Base-by-base conservation (phyloP, 1,284 basidiomycete genomes). In the Malassezia slooffiae region DNA sequence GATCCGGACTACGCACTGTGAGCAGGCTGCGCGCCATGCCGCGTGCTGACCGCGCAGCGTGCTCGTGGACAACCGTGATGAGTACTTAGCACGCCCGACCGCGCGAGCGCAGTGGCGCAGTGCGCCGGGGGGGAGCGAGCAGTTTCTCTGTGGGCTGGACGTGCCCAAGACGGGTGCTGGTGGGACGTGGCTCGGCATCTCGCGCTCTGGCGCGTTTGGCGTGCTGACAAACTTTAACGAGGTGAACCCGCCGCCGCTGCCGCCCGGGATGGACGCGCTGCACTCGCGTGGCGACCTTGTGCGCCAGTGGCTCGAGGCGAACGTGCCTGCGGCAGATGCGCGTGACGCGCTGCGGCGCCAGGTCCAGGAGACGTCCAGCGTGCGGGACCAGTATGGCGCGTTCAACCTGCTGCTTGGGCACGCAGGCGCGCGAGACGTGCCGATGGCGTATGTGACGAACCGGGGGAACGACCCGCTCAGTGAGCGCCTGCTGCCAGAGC, bases 1-100 rank as follows among this genome's bases (percentile, higher is more conserved):
- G 39, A 41, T 17, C 45, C 39, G 2, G 40, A 47, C 7, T 47
- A 47, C 19, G 31, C 35, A 16, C 26, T 46, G 44, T 46, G 36
- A 5, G 44, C 36, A 3, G 15, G 24, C 24, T 7, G 24, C 12
- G 8, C 8, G 8, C 12, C 8, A 21, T 19, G 17, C 15, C 22
- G 15, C 4, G 13, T 16, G 1, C 19, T 20, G 15, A 15, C 28
- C 34, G 22, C 27, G 30, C 21, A 37, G 38, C 3, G 30, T 47
- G 9, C 17, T 47, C 8, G 32, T 21, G 8, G 34, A 34, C 22
- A 47, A 47, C 20, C 39, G 45, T 9, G 45, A 47, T 28, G 45
- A 47, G 32, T 47, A 41, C 20, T 16, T 47, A 7, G 34, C 29
- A 10, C 39, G 45, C 10, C 34, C 34, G 5, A 32, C 45, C 2